Evolutionary conservation across 345 rosid genomes (phyloP).

Genomic region (Citrus cavaleriei): DNA sequence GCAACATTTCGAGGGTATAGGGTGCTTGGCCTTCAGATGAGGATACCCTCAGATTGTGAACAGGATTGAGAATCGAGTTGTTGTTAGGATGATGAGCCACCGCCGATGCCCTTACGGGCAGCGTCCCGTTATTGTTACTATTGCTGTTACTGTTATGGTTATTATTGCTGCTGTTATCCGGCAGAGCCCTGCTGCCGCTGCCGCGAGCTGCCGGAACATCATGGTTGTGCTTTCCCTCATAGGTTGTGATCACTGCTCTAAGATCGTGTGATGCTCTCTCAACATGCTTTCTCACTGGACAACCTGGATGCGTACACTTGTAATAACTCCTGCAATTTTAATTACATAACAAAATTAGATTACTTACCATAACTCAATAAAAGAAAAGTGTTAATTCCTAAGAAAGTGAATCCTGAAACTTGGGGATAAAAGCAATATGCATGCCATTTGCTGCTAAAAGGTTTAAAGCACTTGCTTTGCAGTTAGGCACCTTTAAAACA

Average conservation of each 20-base stretch:
- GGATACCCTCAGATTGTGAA: conserved; percentile 18
- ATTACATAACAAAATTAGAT: not conserved
- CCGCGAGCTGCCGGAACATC: conserved; percentile 84
- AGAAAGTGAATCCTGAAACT: not conserved
- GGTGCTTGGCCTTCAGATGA: conserved; percentile 34
- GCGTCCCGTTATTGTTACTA: conserved; percentile 13
- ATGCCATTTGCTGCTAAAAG: not conserved
- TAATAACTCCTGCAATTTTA: conserved; percentile 75
- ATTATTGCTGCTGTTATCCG: conserved; percentile 15
- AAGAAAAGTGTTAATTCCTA: not conserved
- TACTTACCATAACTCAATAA: not conserved
- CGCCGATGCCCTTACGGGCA: conserved; percentile 33
- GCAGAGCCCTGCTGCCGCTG: conserved; percentile 44
- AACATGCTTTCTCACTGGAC: conserved; percentile 87
- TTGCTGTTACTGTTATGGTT: not conserved
- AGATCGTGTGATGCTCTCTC: conserved; percentile 85
- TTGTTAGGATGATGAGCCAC: conserved; percentile 17
- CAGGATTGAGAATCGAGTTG: conserved; percentile 26
- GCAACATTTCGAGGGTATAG: conserved; percentile 46
- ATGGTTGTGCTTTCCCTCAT: conserved; percentile 95
- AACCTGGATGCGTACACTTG: conserved; percentile 76
- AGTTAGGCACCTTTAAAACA: not conserved
- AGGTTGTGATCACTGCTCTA: conserved; percentile 87
- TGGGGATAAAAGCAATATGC: not conserved
- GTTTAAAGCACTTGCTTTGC: not conserved